These are phyloP conservation scores for Drechslera avenae DNA, from an alignment of 2,329 filamentous ascomycete species.

Conservation along the genomic window DNA sequence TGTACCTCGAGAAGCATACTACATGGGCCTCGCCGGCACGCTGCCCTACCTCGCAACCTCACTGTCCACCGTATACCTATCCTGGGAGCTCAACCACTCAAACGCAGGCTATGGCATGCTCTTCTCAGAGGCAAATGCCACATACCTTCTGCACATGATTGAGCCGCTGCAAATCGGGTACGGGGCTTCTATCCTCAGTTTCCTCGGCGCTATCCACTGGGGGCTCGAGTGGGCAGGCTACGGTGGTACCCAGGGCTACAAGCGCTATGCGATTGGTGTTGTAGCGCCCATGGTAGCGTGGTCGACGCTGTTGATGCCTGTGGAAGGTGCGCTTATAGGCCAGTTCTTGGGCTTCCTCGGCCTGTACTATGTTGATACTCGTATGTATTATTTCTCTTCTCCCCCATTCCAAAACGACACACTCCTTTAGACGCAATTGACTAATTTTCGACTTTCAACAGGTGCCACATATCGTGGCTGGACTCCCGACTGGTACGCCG, in stretches of 20 bases:
- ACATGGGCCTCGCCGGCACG: conserved; percentile 58
- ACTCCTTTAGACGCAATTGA: background rate
- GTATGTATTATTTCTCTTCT: background rate
- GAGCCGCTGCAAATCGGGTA: conserved; percentile 91
- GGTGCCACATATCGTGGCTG: conserved; percentile 73
- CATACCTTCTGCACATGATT: conserved; percentile 71
- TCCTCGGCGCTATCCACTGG: conserved; percentile 93
- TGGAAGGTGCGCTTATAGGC: conserved; percentile 81
- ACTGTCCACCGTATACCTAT: conserved; percentile 77
- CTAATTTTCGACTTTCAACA: background rate
- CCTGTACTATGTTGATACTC: conserved; percentile 81
- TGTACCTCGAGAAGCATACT: conserved; percentile 56
- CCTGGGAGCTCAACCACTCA: conserved; percentile 78
- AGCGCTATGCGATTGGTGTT: conserved; percentile 83
- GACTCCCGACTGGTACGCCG: conserved; percentile 83
- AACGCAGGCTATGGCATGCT: conserved; percentile 66
- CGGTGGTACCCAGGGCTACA: conserved; percentile 70
- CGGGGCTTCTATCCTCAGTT: conserved; percentile 89
- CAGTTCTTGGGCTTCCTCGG: conserved; percentile 86
- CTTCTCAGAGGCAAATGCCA: conserved; percentile 72
- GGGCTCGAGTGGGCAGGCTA: conserved; percentile 82
- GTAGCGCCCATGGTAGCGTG: conserved; percentile 80
- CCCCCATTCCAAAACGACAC: too few species aligned
- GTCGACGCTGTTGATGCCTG: conserved; percentile 84
- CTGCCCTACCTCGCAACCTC: conserved; percentile 79